These are phyloP conservation scores for Psidium guajava DNA, from an alignment of 345 rosid genomes.

Conservation along the genomic window DNA sequence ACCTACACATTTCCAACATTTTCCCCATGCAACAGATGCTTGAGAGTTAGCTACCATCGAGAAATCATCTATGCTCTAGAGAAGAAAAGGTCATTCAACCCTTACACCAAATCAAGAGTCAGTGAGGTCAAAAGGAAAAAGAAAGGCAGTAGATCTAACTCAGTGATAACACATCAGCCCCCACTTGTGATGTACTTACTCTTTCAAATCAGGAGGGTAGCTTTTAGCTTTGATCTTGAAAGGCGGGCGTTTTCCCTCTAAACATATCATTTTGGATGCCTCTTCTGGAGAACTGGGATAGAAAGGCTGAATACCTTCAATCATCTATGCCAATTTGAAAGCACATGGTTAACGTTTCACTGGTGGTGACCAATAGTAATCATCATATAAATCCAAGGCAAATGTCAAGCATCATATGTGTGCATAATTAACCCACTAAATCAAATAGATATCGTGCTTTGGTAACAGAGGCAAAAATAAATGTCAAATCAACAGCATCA, in stretches of 20 bases:
- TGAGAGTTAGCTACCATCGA: not conserved
- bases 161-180: not conserved
- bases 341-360: not conserved
- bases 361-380: not conserved
- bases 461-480: not conserved
- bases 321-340: conserved; percentile 40
- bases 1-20: conserved; percentile 18
- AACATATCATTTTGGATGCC: conserved; percentile 46
- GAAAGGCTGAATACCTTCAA: conserved; percentile 76
- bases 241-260: conserved; percentile 60
- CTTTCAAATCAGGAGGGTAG: conserved; percentile 73
- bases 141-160: not conserved
- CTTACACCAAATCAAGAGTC: not conserved
- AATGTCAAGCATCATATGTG: not conserved
- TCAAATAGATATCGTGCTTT: not conserved
- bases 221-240: conserved; percentile 55
- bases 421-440: not conserved
- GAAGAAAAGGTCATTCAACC: not conserved
- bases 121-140: not conserved
- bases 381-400: not conserved
- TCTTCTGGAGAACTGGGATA: conserved; percentile 65
- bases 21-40: not conserved
- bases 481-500: not conserved
- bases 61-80: not conserved
- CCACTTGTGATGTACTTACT: conserved; percentile 34